Conservation (phyloP, 306 rosid species). For the Abrus precatorius region DNA sequence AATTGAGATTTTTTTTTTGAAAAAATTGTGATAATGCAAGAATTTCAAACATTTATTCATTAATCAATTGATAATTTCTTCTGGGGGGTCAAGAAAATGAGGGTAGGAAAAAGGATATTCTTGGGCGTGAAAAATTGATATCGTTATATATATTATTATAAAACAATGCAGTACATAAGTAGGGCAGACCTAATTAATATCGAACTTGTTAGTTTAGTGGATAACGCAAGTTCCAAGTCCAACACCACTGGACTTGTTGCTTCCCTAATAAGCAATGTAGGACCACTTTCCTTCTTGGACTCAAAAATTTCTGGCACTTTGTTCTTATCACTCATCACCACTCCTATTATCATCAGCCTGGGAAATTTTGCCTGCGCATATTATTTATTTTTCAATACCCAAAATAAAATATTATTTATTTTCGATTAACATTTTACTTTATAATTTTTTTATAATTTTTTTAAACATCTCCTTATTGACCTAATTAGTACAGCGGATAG, state of each 20-base stretch:
- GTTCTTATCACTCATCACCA: neutral
- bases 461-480: no score
- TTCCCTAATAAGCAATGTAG: constrained; percentile 35
- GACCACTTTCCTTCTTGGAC: constrained; percentile 19
- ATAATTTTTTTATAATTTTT: no score
- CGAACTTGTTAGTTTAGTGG: constrained; percentile 34
- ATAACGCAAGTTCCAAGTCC: constrained; percentile 49
- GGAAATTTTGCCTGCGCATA: neutral
- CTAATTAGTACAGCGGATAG: neutral
- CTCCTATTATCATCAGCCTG: neutral
- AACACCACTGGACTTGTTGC: constrained; percentile 50
- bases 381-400: neutral
- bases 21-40: neutral
- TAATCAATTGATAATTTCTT: neutral
- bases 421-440: neutral
- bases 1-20: neutral
- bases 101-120: constrained; percentile 16
- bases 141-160: neutral
- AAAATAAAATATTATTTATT: no score
- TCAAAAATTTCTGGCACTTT: neutral
- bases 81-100: constrained; percentile 21
- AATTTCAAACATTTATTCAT: constrained; percentile 26
- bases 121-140: constrained; percentile 1
- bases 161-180: neutral
- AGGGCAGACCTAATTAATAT: constrained; percentile 33